phyloP scores from a whole-genome alignment of 805 yeast genomes.

The Saccharomycopsis amapae region DNA sequence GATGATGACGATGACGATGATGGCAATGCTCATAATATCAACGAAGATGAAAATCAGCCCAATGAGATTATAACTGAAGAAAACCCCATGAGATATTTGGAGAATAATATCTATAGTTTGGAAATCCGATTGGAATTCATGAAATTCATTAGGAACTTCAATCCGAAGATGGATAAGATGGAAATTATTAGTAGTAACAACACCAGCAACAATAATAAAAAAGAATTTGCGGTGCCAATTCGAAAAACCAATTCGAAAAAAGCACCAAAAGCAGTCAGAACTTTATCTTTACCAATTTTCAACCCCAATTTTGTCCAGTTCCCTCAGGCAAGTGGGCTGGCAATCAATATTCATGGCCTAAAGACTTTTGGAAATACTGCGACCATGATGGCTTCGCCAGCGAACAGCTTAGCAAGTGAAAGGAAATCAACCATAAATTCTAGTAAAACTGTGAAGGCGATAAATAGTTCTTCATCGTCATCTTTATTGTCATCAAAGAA shows the following conservation, averaged over 20 bases:
- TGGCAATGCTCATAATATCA: background rate
- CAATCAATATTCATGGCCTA: too few species aligned
- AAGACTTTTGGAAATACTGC: too few species aligned
- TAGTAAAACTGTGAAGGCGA: too few species aligned
- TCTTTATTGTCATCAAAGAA: too few species aligned
- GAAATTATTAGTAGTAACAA: background rate
- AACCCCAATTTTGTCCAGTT: background rate
- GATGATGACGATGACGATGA: background rate
- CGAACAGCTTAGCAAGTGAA: too few species aligned
- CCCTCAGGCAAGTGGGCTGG: too few species aligned
- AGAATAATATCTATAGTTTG: slow-evolving; percentile 8
- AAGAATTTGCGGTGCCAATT: background rate
- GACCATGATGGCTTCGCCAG: too few species aligned
- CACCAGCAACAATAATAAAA: background rate
- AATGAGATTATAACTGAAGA: background rate
- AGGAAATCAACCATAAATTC: too few species aligned
- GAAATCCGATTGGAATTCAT: slow-evolving; percentile 15
- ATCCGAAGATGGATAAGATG: background rate
- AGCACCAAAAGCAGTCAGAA: slow-evolving; percentile 20
- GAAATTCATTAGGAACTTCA: slow-evolving; percentile 9
- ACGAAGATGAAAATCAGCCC: background rate
- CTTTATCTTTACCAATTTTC: slow-evolving; percentile 19
- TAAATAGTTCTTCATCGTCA: too few species aligned
- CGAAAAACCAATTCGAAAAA: slow-evolving; percentile 4
- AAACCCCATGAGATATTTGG: background rate